phyloP scores from a whole-genome alignment of 2,329 filamentous ascomycete genomes.

The Zalaria obscura region DNA sequence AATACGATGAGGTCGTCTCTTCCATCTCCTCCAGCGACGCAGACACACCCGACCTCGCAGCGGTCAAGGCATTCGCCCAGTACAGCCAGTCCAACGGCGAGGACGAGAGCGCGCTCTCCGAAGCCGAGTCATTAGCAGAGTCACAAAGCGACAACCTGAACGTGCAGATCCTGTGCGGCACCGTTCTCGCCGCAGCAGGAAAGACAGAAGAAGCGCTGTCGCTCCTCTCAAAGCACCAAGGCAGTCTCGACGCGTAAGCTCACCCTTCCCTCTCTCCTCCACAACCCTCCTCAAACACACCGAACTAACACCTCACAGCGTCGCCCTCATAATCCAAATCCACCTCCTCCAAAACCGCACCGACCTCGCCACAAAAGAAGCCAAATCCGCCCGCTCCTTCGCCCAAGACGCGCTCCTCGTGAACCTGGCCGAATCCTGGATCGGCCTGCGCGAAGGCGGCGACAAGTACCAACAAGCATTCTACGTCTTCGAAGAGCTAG shows the following conservation, averaged over 20 bases:
- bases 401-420: slow-evolving; percentile 89
- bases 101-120: slow-evolving; percentile 30
- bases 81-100: slow-evolving; percentile 24
- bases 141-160: slow-evolving; percentile 57
- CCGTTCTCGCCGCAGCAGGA: slow-evolving; percentile 63
- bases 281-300: background rate
- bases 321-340: slow-evolving; percentile 82
- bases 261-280: slow-evolving; percentile 22
- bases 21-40: slow-evolving; percentile 50
- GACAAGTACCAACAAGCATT: slow-evolving; percentile 94
- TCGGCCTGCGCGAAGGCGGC: slow-evolving; percentile 80
- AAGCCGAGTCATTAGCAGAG: slow-evolving; percentile 55
- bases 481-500: slow-evolving; percentile 95
- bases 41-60: slow-evolving; percentile 51
- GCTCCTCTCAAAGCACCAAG: slow-evolving; percentile 69
- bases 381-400: slow-evolving; percentile 74
- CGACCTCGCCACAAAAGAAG: slow-evolving; percentile 83
- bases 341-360: slow-evolving; percentile 82
- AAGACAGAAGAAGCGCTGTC: slow-evolving; percentile 75
- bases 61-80: slow-evolving; percentile 63
- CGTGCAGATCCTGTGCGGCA: slow-evolving; percentile 74
- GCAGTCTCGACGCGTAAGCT: slow-evolving; percentile 55
- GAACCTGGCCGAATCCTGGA: slow-evolving; percentile 92
- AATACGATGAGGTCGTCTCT: slow-evolving; percentile 57
- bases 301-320: slow-evolving; percentile 31